Conservation (phyloP, 768 basidiomycete genomes). For the Trametes maxima region DNA sequence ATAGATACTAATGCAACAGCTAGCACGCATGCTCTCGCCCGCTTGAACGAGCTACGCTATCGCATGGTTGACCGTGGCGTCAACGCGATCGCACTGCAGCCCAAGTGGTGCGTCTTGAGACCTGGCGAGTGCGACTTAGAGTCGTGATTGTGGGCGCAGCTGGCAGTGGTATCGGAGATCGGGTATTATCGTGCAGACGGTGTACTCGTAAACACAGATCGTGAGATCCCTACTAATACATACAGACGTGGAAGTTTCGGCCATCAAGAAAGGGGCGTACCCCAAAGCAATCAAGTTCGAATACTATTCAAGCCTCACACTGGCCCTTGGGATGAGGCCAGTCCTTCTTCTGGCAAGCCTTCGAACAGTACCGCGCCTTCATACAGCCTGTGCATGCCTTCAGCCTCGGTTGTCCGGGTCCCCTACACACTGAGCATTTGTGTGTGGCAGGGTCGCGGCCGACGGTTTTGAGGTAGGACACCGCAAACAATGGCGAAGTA, state of each 20-base stretch:
- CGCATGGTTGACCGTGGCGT: slow-evolving; percentile 64
- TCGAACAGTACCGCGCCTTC: slow-evolving; percentile 44
- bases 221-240: background rate
- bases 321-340: slow-evolving; percentile 50
- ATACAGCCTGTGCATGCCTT: slow-evolving; percentile 42
- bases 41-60: slow-evolving; percentile 65
- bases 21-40: slow-evolving; percentile 49
- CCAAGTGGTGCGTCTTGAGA: slow-evolving; percentile 70
- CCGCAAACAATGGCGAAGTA: slow-evolving; percentile 54
- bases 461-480: slow-evolving; percentile 49
- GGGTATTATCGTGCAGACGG: no score
- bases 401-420: slow-evolving; percentile 37
- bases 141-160: slow-evolving; percentile 16
- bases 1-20: slow-evolving; percentile 23
- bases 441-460: slow-evolving; percentile 17
- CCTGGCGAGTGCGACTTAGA: slow-evolving; percentile 57
- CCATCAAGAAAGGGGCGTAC: background rate
- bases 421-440: slow-evolving; percentile 36
- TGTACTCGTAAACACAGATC: no score
- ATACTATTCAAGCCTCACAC: slow-evolving; percentile 28
- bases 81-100: slow-evolving; percentile 63
- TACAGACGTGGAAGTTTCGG: background rate
- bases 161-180: background rate
- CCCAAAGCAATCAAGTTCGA: background rate
- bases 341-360: slow-evolving; percentile 46